These are phyloP conservation scores for Aspergillus tubingensis DNA, from an alignment of 2,329 filamentous ascomycete species.

Conservation along the genomic window DNA sequence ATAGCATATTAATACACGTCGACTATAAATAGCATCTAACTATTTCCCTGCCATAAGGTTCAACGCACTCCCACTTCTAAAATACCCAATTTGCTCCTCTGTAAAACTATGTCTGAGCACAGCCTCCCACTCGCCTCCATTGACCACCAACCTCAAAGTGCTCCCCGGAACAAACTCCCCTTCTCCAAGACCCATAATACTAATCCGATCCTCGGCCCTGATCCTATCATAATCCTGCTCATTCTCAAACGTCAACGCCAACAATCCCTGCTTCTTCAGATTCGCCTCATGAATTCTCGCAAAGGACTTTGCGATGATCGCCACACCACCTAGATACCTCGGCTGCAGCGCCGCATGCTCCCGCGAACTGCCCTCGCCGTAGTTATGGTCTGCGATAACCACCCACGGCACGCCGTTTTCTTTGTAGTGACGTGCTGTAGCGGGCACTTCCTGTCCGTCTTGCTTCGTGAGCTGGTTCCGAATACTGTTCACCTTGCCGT, in stretches of 20 bases:
- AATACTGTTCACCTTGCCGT: not conserved
- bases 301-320: not conserved
- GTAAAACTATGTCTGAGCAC: not conserved
- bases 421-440: not conserved
- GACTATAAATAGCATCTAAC: not conserved
- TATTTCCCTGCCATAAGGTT: not conserved
- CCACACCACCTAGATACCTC: not conserved
- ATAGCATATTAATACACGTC: too few relatives aligned
- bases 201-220: not conserved
- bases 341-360: conserved; percentile 5
- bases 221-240: not conserved
- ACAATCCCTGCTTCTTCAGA: not conserved
- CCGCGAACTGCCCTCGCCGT: not conserved
- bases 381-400: not conserved
- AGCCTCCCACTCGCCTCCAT: not conserved
- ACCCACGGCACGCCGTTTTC: not conserved
- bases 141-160: not conserved
- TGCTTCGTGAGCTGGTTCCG: not conserved
- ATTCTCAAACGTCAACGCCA: not conserved
- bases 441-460: not conserved
- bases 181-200: not conserved
- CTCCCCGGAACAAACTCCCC: not conserved
- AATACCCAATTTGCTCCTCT: conserved; percentile 1
- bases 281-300: not conserved
- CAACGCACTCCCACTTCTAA: not conserved